phyloP scores from a whole-genome alignment of 148 eudicot genomes.

The Persicaria maculosa region DNA sequence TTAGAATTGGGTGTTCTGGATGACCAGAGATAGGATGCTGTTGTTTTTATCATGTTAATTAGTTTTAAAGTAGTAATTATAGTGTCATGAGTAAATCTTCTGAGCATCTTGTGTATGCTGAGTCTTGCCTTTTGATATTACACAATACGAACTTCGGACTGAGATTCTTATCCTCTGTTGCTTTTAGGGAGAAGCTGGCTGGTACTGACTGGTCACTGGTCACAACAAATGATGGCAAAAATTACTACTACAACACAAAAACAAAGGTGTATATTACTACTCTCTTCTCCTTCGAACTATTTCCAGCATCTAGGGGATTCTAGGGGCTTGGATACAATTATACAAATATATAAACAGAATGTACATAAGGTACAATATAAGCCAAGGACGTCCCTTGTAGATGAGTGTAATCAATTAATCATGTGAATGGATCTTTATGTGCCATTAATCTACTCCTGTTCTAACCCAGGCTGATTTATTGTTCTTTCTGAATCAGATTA shows the following conservation, averaged over 20 bases:
- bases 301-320: not conserved
- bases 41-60: too few relatives aligned
- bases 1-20: too few relatives aligned
- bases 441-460: not conserved
- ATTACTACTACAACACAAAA: constrained; percentile 75
- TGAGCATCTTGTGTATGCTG: not conserved
- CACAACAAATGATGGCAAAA: constrained; percentile 84
- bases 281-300: not conserved
- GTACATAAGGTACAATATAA: not conserved
- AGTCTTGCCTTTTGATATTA: not conserved
- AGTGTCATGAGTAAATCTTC: not conserved
- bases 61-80: too few relatives aligned
- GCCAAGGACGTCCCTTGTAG: not conserved
- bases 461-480: not conserved
- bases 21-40: too few relatives aligned
- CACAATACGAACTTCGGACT: constrained; percentile 1
- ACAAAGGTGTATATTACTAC: constrained; percentile 47
- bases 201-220: constrained; percentile 90
- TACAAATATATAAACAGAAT: not conserved
- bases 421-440: not conserved
- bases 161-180: not conserved
- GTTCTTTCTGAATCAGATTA: constrained; percentile 39
- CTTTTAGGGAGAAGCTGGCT: constrained; percentile 71
- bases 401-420: not conserved
- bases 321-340: not conserved